Percentiles rank a stretch among this genome's conserved stretches.
Conservation (phyloP, 768 basidiomycete species). For the Lentinula detonsa region DNA sequence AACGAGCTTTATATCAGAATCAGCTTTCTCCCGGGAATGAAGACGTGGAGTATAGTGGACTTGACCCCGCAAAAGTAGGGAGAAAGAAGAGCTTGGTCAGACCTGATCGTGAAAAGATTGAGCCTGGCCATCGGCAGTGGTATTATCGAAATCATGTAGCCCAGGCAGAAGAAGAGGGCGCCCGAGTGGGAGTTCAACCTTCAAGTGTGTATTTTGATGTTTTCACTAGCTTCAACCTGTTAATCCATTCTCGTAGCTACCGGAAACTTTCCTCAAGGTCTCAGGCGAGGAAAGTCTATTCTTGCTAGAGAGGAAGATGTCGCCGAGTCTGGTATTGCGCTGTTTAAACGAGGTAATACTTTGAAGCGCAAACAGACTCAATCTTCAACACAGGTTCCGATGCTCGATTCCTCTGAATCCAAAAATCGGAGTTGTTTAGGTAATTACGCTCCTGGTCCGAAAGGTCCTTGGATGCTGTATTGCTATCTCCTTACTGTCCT, state of each 20-base stretch:
- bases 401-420: slow-evolving; percentile 28
- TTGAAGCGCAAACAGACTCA: slow-evolving; percentile 63
- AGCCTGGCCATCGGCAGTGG: slow-evolving; percentile 90
- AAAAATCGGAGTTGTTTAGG: slow-evolving; percentile 52
- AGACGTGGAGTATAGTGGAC: slow-evolving; percentile 14
- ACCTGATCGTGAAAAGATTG: slow-evolving; percentile 95
- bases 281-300: slow-evolving; percentile 85
- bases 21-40: slow-evolving; percentile 36
- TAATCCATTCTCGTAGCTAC: slow-evolving; percentile 41
- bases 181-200: slow-evolving; percentile 64
- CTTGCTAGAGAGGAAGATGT: slow-evolving; percentile 87
- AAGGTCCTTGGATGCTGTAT: slow-evolving; percentile 94
- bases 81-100: slow-evolving; percentile 90
- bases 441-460: slow-evolving; percentile 79
- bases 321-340: slow-evolving; percentile 85
- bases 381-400: slow-evolving; percentile 32
- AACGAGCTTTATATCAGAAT: slow-evolving; percentile 37
- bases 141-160: slow-evolving; percentile 89
- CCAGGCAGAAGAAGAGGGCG: slow-evolving; percentile 66
- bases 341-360: slow-evolving; percentile 84
- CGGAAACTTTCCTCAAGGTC: slow-evolving; percentile 66
- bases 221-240: background rate
- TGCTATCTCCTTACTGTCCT: slow-evolving; percentile 80
- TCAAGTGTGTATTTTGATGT: slow-evolving; percentile 57
- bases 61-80: slow-evolving; percentile 46